These are phyloP conservation scores for Trametes maxima DNA, from an alignment of 768 basidiomycete genomes.

Conservation along the genomic window DNA sequence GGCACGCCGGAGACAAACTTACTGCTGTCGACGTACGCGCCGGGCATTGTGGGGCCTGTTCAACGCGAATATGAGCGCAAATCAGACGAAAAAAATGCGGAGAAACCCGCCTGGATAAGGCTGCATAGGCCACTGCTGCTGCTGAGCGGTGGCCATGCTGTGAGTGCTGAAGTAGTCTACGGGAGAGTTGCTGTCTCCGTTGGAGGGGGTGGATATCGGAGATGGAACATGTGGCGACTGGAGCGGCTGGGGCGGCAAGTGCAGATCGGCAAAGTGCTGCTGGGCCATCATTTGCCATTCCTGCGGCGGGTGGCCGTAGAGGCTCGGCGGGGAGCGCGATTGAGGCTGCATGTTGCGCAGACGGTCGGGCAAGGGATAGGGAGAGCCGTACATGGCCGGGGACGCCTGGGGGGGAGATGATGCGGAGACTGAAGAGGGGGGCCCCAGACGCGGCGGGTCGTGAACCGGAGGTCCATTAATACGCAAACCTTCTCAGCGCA, in stretches of 20 bases:
- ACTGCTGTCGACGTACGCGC: constrained; percentile 16
- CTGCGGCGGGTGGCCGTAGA: constrained; percentile 6
- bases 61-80: background rate
- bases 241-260: constrained; percentile 2
- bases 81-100: background rate
- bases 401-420: constrained; percentile 17
- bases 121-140: constrained; percentile 18
- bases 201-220: constrained; percentile 19
- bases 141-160: background rate
- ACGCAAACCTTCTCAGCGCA: constrained; percentile 18
- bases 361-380: constrained; percentile 13
- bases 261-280: constrained; percentile 18
- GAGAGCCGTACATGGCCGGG: constrained; percentile 19
- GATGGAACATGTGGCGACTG: constrained; percentile 20
- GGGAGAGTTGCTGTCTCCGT: constrained; percentile 15
- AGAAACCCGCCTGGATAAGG: constrained; percentile 8
- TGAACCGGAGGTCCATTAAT: constrained; percentile 22
- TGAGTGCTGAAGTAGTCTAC: constrained; percentile 19
- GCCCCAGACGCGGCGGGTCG: constrained; percentile 13
- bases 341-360: constrained; percentile 12
- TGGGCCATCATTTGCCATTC: constrained; percentile 15
- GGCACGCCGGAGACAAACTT: background rate
- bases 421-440: constrained; percentile 24
- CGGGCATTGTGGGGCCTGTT: constrained; percentile 10
- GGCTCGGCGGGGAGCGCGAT: constrained; percentile 14